A percentile compares a stretch with the other conserved stretches of the same genome.
Evolutionary conservation across 208 protist genomes (phyloP).

Genomic region (Leishmania major): DNA sequence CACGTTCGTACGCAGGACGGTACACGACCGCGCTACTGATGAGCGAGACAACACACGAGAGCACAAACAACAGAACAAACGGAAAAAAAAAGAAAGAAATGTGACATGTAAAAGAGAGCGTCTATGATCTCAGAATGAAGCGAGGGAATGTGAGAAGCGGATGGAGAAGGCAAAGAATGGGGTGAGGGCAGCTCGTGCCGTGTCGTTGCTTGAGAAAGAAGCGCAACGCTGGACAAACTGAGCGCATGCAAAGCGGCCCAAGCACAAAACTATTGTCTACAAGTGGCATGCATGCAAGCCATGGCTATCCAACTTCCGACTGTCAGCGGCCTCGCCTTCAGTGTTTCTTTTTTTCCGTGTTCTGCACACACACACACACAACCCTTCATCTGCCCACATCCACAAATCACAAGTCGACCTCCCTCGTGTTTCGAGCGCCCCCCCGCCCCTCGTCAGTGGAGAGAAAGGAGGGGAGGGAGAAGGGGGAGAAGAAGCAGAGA

Average conservation of each 20-base stretch:
- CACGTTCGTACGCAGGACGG: neutral
- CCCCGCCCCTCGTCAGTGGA: neutral
- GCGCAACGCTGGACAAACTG: neutral
- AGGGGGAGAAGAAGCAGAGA: neutral
- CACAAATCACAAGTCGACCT: neutral
- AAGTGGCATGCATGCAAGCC: neutral
- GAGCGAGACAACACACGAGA: neutral
- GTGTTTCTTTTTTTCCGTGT: too few species aligned
- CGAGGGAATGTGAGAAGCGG: neutral
- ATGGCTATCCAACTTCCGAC: neutral
- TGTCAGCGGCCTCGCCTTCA: neutral
- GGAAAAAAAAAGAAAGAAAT: neutral
- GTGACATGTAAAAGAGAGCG: constrained; percentile 5
- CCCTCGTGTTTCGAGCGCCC: neutral
- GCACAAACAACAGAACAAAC: neutral
- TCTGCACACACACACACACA: neutral
- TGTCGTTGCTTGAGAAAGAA: neutral
- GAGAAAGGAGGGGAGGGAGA: neutral
- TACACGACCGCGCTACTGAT: neutral
- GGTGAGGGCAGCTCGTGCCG: neutral
- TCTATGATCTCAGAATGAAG: neutral
- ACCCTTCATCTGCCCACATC: neutral
- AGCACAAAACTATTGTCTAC: neutral
- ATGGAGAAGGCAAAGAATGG: neutral
- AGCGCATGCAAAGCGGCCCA: neutral